Evolutionary conservation across 2,329 filamentous ascomycete genomes (phyloP), one percentile per base, ranked within the genome.

Genomic region (Fusarium sp.): DNA sequence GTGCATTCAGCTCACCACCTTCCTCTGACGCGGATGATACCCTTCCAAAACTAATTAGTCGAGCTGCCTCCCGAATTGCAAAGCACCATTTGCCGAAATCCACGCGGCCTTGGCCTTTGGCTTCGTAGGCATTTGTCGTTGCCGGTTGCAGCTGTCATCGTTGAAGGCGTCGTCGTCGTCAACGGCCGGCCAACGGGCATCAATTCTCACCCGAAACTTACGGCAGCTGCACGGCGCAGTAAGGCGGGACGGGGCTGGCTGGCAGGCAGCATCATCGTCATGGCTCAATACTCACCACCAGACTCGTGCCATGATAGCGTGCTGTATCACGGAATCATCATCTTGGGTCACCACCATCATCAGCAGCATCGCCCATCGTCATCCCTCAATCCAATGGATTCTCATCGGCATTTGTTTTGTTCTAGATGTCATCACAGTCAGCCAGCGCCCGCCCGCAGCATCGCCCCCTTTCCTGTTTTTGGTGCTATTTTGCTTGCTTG

Each of bases 391-490:
- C 40, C 29, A 20, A 22, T 42, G 6, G 40, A 62, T 38, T 38
- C 33, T 49, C 33, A 53, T 66, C 31, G 22, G 40, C 56, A 64
- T 65, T 4, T 69, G 7, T 46, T 51, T 51, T 29, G 16, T 31
- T 51, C 46, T 31, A 24, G 17, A 51, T 29, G 46, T 51, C 64
- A 73, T 66, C 55, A 40, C 58, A 66, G 56, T 72, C 61, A 72
- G 71, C 71, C 61, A 72, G 71, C 71, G 62, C 36, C 58, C 63
- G 55, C 67, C 61, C 69, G 71, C 61, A 65, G 66, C 53, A 56
- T 58, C 38, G 40, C 24, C 68, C 66, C 66, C 58, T 62, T 59
- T 69, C 27, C 17, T 20, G n/a, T 55, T 63, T 63, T 69, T 58
- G 62, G 67, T 69, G 70, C 63, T 63, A 58, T 70, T 66, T 71